Percentiles rank a stretch among this genome's conserved stretches.
Conservation (phyloP, 2,329 filamentous ascomycete species). For the Torrubiella hemipterigena region DNA sequence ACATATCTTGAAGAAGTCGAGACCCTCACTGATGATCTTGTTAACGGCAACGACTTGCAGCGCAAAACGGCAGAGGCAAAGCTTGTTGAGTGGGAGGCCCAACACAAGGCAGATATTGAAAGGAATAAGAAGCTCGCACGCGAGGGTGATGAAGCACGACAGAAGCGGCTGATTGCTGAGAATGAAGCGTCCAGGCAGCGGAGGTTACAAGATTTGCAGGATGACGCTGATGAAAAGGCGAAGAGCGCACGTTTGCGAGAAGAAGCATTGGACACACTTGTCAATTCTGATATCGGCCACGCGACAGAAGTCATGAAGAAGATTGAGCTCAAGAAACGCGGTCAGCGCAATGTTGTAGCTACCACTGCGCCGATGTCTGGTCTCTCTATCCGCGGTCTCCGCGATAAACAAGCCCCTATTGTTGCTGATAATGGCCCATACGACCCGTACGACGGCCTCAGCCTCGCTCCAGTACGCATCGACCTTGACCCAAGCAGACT, state of each 20-base stretch:
- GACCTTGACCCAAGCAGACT: constrained; percentile 35
- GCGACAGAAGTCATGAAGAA: constrained; percentile 47
- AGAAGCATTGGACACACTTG: constrained; percentile 59
- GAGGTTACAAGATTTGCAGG: constrained; percentile 49
- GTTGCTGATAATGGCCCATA: constrained; percentile 57
- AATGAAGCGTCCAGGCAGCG: constrained; percentile 49
- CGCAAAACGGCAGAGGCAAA: constrained; percentile 32
- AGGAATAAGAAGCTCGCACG: constrained; percentile 42
- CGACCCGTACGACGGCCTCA: constrained; percentile 74
- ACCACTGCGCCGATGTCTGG: constrained; percentile 15
- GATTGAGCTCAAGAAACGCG: constrained; percentile 63
- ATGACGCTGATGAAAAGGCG: constrained; percentile 59
- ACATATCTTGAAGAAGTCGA: constrained; percentile 92
- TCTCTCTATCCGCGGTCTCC: constrained; percentile 69
- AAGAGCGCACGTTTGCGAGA: constrained; percentile 52
- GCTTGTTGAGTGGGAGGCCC: constrained; percentile 52
- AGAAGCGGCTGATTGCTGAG: constrained; percentile 49
- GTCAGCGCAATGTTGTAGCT: constrained; percentile 31
- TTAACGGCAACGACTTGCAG: constrained; percentile 58
- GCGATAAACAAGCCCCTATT: constrained; percentile 39
- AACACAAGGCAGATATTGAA: constrained; percentile 59
- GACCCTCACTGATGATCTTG: constrained; percentile 77
- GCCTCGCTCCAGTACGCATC: constrained; percentile 58
- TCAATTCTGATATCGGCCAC: constrained; percentile 45
- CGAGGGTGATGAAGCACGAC: constrained; percentile 41